A percentile compares a stretch with the other conserved stretches of the same genome.
These are phyloP conservation scores for Monascus purpureus DNA, from an alignment of 495 filamentous ascomycete species.

Conservation along the genomic window DNA sequence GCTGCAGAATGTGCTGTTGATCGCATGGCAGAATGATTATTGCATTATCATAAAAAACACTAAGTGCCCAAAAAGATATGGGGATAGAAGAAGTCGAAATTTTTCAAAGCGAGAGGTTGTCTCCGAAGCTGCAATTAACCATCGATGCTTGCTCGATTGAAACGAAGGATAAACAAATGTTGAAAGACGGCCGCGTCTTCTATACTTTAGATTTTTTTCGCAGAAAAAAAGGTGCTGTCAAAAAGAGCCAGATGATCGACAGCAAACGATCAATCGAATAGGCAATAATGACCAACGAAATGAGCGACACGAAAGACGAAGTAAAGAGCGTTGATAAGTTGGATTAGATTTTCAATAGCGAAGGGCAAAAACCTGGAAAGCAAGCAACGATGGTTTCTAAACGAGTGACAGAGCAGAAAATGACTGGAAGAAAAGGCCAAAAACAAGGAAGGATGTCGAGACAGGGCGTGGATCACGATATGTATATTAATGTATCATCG, in stretches of 20 bases:
- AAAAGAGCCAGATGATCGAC: background rate
- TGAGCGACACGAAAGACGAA: conserved; percentile 10
- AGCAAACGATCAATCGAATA: background rate
- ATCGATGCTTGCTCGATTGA: conserved; percentile 2
- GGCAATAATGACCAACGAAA: conserved; percentile 1
- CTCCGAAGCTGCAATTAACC: too few species aligned
- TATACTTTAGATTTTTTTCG: too few species aligned
- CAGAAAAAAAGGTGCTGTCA: background rate
- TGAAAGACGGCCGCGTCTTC: too few species aligned
- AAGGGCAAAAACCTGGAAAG: conserved; percentile 20
- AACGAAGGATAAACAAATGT: background rate
- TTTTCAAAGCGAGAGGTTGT: too few species aligned
- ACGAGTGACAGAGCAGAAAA: conserved; percentile 21
- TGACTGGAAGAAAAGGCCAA: conserved; percentile 20
- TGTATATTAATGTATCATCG: background rate
- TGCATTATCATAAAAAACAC: background rate
- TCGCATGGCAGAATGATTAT: conserved; percentile 14
- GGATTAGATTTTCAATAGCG: conserved; percentile 6
- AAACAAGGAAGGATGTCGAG: background rate
- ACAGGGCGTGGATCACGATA: background rate
- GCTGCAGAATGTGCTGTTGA: conserved; percentile 15
- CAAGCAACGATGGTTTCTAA: conserved; percentile 20
- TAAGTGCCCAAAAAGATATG: background rate
- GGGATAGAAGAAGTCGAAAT: too few species aligned
- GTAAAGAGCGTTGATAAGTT: conserved; percentile 13